A percentile compares a stretch with the other conserved stretches of the same genome.
Evolutionary conservation across 768 basidiomycete species (phyloP).

Genomic region (Lenzites betulinus): DNA sequence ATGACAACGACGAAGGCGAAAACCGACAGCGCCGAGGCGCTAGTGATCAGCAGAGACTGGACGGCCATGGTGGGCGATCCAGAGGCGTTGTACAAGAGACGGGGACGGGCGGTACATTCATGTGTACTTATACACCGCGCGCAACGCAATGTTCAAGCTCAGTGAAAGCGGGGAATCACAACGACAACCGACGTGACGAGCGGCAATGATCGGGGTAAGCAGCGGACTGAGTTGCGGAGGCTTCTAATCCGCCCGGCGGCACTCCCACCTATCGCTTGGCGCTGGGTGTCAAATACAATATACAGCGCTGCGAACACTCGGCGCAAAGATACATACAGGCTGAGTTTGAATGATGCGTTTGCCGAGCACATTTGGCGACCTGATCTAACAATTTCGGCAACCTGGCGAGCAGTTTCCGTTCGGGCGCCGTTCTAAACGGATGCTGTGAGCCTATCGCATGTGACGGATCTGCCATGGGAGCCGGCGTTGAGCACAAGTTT

Average conservation of each 20-base stretch:
- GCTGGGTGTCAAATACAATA: background rate
- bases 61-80: constrained; percentile 2
- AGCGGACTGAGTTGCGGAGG: background rate
- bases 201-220: constrained; percentile 3
- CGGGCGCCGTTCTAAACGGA: constrained; percentile 13
- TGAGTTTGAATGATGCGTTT: background rate
- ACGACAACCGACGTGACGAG: background rate
- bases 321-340: background rate
- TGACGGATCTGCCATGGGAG: constrained; percentile 10
- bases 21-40: background rate
- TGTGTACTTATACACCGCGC: constrained; percentile 1
- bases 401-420: background rate
- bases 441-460: constrained; percentile 1
- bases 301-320: background rate
- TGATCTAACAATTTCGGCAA: background rate
- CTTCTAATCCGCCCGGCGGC: background rate
- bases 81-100: background rate
- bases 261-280: background rate
- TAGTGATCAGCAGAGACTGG: background rate
- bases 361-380: background rate
- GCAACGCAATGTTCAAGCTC: background rate
- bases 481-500: constrained; percentile 2
- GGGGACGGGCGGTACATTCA: background rate
- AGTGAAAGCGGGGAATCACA: constrained; percentile 4
- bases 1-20: constrained; percentile 1